Evolutionary conservation across 139 green algal species (phyloP).

Genomic region (Tetraselmis chui): DNA sequence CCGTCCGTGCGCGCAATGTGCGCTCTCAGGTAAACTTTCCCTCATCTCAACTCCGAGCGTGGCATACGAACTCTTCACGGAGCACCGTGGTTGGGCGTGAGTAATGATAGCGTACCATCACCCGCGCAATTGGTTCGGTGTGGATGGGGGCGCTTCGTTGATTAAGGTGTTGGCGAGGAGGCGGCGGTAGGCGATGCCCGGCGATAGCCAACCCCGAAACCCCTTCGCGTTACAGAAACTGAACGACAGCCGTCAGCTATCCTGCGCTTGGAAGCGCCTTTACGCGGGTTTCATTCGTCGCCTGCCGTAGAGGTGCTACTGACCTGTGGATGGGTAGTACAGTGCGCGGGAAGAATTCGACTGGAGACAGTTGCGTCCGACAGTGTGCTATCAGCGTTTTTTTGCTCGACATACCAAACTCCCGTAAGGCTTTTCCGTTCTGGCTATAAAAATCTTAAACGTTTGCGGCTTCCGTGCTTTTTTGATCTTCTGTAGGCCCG

Average conservation of each 20-base stretch:
- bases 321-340: too few species aligned
- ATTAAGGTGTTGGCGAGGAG: too few species aligned
- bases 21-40: constrained; percentile 8
- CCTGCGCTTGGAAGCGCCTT: too few species aligned
- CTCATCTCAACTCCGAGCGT: not conserved
- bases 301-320: too few species aligned
- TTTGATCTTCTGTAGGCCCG: constrained; percentile 1
- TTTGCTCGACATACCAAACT: too few species aligned
- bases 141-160: not conserved
- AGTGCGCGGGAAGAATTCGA: too few species aligned
- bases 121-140: not conserved
- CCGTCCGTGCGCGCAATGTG: constrained; percentile 5
- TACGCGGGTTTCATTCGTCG: too few species aligned
- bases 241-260: too few species aligned
- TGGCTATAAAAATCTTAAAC: not conserved
- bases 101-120: not conserved
- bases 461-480: not conserved
- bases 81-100: not conserved
- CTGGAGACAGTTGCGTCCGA: not conserved
- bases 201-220: not conserved
- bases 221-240: too few species aligned
- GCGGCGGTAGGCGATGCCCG: too few species aligned
- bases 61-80: not conserved
- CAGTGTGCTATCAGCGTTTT: too few species aligned
- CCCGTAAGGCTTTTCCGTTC: too few species aligned